Conservation (phyloP, 108 stramenopile species). For the Cyclotella kingstonii region DNA sequence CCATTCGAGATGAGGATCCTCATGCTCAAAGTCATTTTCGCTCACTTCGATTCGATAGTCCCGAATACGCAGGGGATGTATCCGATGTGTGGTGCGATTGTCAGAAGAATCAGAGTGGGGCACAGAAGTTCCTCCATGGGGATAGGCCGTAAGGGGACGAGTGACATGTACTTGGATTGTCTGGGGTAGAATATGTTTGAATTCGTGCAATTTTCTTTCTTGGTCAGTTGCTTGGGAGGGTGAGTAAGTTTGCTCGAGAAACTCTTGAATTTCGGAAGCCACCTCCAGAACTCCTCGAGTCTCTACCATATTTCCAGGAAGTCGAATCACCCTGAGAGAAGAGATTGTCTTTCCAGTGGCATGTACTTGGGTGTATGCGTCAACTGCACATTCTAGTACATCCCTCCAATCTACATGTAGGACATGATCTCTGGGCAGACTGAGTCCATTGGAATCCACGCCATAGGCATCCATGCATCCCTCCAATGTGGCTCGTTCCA, state of each 20-base stretch:
- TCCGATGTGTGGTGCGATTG: slow-evolving; percentile 23
- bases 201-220: slow-evolving; percentile 11
- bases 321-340: slow-evolving; percentile 62
- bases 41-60: slow-evolving; percentile 39
- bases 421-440: slow-evolving; percentile 60
- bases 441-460: slow-evolving; percentile 75
- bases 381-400: slow-evolving; percentile 42
- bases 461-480: slow-evolving; percentile 58
- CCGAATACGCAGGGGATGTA: slow-evolving; percentile 25
- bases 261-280: slow-evolving; percentile 50
- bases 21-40: slow-evolving; percentile 7
- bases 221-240: slow-evolving; percentile 25
- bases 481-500: slow-evolving; percentile 50
- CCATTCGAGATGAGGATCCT: slow-evolving; percentile 16
- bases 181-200: slow-evolving; percentile 11
- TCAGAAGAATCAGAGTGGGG: slow-evolving; percentile 12
- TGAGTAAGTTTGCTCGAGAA: slow-evolving; percentile 9
- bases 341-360: slow-evolving; percentile 26
- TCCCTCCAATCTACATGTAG: slow-evolving; percentile 58
- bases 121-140: slow-evolving; percentile 52
- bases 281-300: slow-evolving; percentile 62
- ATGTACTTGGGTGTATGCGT: slow-evolving; percentile 39
- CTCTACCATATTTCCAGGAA: slow-evolving; percentile 79
- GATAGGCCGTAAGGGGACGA: slow-evolving; percentile 80
- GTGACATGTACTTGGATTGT: slow-evolving; percentile 53